Base-by-base conservation (phyloP, 1,284 basidiomycete species). In the Chalciporus sp. region DNA sequence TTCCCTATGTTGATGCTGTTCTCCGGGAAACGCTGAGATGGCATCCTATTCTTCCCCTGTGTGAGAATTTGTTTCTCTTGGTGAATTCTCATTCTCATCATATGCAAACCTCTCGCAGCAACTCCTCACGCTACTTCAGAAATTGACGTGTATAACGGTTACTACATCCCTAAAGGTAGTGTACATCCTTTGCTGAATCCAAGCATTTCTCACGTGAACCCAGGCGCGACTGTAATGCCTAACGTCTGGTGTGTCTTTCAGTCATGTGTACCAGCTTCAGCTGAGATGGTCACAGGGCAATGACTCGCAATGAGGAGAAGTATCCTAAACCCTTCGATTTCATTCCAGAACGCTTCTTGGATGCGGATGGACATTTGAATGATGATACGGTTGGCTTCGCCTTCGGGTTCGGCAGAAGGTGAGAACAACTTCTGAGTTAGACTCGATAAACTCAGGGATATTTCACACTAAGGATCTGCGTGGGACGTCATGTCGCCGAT, bases 391-490 rank as follows among this genome's bases (percentile, higher is more conserved):
- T 63, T 9, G 47, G 39, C 16, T 58, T 57, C 19, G 51, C 49
- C 16, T 70, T 66, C 19, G 64, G 69, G 37, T 68, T 65, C 47
- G 59, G 65, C 12, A 60, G 61, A 56, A 64, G 66, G 62, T 65
- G 12, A 23, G 55, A 17, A 31, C 35, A 8, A 39, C 31, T n/a
- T 23, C 8, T 4, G 11, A 17, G 20, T 19, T 7, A 43, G 27
- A 23, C 41, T 16, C 2, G 14, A 29, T 11, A 47, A 29, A 7
- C 16, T 17, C 11, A 11, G 14, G 43, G 10, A n/a, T 28, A 7
- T n/a, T 20, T 19, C 17, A 37, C 17, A 42, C 4, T 42, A 17
- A 66, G 67, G 45, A 65, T 61, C 39, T 69, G 67, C 19, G 63
- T 57, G 19, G 69, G 70, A n/a, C 58, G 62, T 16, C 46, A 67